phyloP scores from a whole-genome alignment of 345 rosid species.

The Populus davidiana region DNA sequence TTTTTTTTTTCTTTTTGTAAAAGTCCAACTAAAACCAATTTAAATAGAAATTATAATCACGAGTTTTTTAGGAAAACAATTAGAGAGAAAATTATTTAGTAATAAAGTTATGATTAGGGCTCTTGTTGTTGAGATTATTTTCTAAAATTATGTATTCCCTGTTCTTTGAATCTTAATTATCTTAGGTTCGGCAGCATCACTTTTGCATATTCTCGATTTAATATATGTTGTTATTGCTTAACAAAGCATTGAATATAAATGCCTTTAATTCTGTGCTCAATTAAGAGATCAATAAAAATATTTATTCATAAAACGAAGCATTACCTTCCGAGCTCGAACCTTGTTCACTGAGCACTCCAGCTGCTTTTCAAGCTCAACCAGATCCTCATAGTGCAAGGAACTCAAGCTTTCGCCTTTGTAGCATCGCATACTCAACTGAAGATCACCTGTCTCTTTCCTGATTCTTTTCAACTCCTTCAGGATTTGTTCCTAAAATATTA shows the following conservation, averaged over 20 bases:
- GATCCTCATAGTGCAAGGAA: constrained; percentile 20
- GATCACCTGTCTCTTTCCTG: constrained; percentile 29
- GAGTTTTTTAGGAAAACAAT: too few relatives aligned
- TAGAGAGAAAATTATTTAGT: too few relatives aligned
- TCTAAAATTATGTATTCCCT: too few relatives aligned
- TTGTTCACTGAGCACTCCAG: constrained; percentile 31
- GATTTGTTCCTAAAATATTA: constrained; percentile 23
- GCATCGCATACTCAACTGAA: constrained; percentile 32
- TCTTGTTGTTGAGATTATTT: too few relatives aligned
- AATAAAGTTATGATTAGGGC: too few relatives aligned
- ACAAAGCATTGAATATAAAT: neutral
- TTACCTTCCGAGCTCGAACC: constrained; percentile 40
- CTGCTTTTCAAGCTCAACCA: constrained; percentile 30
- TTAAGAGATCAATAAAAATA: neutral
- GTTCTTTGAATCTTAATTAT: too few relatives aligned
- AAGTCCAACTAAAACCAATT: too few relatives aligned
- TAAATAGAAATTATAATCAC: too few relatives aligned
- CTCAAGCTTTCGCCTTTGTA: constrained; percentile 30
- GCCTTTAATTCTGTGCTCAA: neutral
- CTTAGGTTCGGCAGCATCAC: too few relatives aligned
- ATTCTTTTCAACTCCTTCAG: constrained; percentile 26
- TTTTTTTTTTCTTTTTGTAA: too few relatives aligned
- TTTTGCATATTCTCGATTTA: neutral
- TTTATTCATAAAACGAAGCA: neutral
- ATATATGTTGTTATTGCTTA: neutral